Conservation (phyloP, 257 asterid species). For the Nicotiana benthamiana region DNA sequence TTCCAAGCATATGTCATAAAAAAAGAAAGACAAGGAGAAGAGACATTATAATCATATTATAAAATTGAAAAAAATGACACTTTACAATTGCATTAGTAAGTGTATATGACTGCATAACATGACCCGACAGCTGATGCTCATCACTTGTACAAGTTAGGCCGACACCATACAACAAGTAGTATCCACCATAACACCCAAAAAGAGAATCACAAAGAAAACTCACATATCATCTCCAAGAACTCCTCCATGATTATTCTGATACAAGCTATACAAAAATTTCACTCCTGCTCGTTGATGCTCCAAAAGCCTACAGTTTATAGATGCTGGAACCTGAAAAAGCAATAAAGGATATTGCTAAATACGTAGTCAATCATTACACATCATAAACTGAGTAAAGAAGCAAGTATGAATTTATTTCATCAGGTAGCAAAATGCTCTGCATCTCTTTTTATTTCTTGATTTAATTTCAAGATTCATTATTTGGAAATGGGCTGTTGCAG, state of each 20-base stretch:
- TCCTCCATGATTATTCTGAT: slow-evolving; percentile 89
- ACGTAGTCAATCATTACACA: not conserved
- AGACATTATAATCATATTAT: not conserved
- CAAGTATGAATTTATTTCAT: not conserved
- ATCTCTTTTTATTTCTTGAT: not conserved
- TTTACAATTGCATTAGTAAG: not conserved
- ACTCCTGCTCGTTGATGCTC: slow-evolving; percentile 89
- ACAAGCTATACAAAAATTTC: slow-evolving; percentile 66
- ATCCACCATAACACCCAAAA: slow-evolving; percentile 4
- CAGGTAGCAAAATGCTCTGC: not conserved
- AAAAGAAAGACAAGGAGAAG: slow-evolving; percentile 1
- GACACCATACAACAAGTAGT: not conserved
- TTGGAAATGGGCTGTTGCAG: not conserved
- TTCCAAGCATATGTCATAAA: slow-evolving; percentile 8
- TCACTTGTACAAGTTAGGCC: not conserved
- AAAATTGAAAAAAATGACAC: not conserved
- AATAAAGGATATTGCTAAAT: not conserved
- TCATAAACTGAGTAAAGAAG: not conserved
- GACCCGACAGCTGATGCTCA: not conserved
- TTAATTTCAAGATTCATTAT: not conserved
- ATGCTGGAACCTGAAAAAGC: slow-evolving; percentile 68
- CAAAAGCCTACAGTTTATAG: slow-evolving; percentile 84
- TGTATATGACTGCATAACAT: not conserved
- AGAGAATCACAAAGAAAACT: slow-evolving; percentile 19
- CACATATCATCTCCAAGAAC: slow-evolving; percentile 95